phyloP scores from a whole-genome alignment of 305 asterid genomes.

The Fraxinus xanthoxyloides region DNA sequence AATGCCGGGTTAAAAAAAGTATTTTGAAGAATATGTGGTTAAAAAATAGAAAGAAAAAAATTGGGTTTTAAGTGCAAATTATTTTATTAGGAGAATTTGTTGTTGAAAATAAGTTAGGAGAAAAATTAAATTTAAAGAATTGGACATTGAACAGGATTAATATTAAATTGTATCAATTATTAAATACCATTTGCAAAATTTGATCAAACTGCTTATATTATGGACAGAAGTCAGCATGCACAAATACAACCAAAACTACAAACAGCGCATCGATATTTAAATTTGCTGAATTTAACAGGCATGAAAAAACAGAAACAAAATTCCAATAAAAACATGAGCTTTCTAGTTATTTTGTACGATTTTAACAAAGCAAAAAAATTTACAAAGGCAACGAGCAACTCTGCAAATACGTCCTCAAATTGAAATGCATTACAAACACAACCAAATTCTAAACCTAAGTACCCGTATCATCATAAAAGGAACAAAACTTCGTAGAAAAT shows the following conservation, averaged over 20 bases:
- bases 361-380: background rate
- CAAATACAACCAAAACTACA: background rate
- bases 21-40: background rate
- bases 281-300: background rate
- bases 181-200: background rate
- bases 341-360: background rate
- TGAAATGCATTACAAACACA: constrained; percentile 1
- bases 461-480: background rate
- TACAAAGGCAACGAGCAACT: constrained; percentile 7
- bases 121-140: background rate
- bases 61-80: background rate
- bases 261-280: background rate
- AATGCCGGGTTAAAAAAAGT: background rate
- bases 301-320: background rate
- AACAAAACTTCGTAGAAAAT: background rate
- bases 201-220: background rate
- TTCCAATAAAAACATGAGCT: background rate
- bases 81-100: background rate
- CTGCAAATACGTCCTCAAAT: background rate
- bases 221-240: background rate
- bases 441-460: background rate
- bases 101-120: background rate
- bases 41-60: background rate
- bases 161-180: background rate
- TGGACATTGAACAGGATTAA: background rate